Conservation (phyloP, 2,329 filamentous ascomycete genomes). For the Xylariaceae sp. region DNA sequence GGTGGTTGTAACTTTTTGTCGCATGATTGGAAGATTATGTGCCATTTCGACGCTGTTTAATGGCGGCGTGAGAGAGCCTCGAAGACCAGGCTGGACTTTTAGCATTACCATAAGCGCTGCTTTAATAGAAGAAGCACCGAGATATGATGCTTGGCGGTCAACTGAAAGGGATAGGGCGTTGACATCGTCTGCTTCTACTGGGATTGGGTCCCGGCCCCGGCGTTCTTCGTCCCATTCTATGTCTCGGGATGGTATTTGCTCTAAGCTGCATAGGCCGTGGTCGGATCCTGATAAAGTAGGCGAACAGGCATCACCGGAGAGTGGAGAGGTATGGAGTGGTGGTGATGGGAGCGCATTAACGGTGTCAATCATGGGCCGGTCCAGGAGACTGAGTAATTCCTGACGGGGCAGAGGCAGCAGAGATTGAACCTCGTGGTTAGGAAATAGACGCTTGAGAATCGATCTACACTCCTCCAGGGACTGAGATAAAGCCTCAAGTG, state of each 20-base stretch:
- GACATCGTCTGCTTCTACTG: slow-evolving; percentile 70
- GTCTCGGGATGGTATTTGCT: slow-evolving; percentile 69
- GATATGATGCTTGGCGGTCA: slow-evolving; percentile 65
- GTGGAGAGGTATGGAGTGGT: slow-evolving; percentile 53
- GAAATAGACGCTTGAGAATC: slow-evolving; percentile 65
- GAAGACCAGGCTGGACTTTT: slow-evolving; percentile 54
- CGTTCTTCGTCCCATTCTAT: slow-evolving; percentile 69
- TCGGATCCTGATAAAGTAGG: slow-evolving; percentile 54
- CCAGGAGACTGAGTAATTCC: slow-evolving; percentile 61
- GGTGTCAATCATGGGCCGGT: slow-evolving; percentile 47
- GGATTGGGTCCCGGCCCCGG: slow-evolving; percentile 56
- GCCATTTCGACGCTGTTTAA: slow-evolving; percentile 51
- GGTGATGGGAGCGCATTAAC: slow-evolving; percentile 54
- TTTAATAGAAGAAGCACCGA: slow-evolving; percentile 75
- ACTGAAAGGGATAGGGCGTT: slow-evolving; percentile 66
- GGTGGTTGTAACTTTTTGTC: slow-evolving; percentile 46
- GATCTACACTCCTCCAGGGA: slow-evolving; percentile 67
- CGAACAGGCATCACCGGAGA: slow-evolving; percentile 52
- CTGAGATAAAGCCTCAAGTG: slow-evolving; percentile 65
- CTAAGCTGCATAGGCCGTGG: slow-evolving; percentile 55
- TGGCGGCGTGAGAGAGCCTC: slow-evolving; percentile 49
- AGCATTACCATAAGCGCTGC: slow-evolving; percentile 74
- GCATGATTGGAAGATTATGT: slow-evolving; percentile 48
- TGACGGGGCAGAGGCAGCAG: slow-evolving; percentile 59
- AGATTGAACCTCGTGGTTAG: slow-evolving; percentile 55